A percentile compares a stretch with the other conserved stretches of the same genome.
Evolutionary conservation across 192 early-diverging fungal species (phyloP).

Genomic region (Coemansia sp.): DNA sequence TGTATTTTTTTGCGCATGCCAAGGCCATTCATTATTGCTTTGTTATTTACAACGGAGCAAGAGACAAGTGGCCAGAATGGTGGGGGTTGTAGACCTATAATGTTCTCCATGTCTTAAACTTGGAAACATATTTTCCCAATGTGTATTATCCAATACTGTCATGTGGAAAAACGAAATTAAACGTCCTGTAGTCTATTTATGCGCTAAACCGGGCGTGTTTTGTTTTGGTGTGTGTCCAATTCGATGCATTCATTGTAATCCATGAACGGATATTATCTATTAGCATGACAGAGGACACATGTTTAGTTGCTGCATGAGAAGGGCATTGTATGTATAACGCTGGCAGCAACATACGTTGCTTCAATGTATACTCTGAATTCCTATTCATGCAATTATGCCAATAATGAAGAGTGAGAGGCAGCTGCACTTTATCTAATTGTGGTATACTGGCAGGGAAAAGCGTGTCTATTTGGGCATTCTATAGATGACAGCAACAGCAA

Average conservation of each 20-base stretch:
- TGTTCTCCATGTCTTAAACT: conserved; percentile 9
- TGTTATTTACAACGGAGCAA: background rate
- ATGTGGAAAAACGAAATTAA: conserved; percentile 1
- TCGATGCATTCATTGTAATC: background rate
- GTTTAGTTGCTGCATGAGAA: background rate
- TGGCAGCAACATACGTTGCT: background rate
- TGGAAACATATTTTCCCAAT: background rate
- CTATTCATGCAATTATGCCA: conserved; percentile 7
- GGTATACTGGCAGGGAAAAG: background rate
- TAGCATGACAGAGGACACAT: background rate
- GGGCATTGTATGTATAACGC: background rate
- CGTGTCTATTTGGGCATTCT: background rate
- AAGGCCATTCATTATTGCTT: background rate
- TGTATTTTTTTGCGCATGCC: background rate
- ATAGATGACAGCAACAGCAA: background rate
- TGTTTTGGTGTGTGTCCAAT: background rate
- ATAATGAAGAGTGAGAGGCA: background rate
- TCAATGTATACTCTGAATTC: conserved; percentile 5
- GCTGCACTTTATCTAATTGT: background rate
- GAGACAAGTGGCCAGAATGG: background rate
- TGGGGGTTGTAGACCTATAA: background rate
- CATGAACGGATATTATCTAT: conserved; percentile 6
- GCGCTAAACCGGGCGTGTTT: background rate
- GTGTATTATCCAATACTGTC: background rate
- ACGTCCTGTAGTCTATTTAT: conserved; percentile 3